Percentiles rank a stretch among this genome's conserved stretches.
Evolutionary conservation across 768 basidiomycete species (phyloP).

Genomic region (Mycena epipterygia): DNA sequence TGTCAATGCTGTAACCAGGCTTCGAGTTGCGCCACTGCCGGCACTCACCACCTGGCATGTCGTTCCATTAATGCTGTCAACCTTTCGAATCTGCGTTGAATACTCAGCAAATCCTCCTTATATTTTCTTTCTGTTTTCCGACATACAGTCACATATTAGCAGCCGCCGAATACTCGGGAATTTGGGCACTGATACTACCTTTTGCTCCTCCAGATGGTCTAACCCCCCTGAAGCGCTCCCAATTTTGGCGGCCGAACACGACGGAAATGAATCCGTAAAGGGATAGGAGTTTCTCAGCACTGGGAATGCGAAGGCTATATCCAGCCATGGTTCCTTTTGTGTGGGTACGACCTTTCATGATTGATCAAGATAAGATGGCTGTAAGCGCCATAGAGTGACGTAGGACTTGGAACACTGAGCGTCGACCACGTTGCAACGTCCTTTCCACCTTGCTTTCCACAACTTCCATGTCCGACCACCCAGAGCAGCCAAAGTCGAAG

Average conservation of each 20-base stretch:
- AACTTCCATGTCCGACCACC: conserved; percentile 18
- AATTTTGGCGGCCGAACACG: conserved; percentile 6
- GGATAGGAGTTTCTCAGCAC: conserved; percentile 15
- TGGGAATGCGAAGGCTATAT: conserved; percentile 7
- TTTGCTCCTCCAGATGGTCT: conserved; percentile 8
- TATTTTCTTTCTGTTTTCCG: conserved; percentile 14
- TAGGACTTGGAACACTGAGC: conserved; percentile 14
- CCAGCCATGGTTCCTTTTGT: no score
- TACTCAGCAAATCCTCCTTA: conserved; percentile 1
- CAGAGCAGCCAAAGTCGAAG: conserved; percentile 10
- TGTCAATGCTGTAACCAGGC: conserved; percentile 2
- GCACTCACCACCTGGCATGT: neutral
- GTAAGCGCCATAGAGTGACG: conserved; percentile 17
- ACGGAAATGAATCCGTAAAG: conserved; percentile 13
- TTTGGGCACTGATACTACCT: neutral
- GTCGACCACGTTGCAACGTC: conserved; percentile 7
- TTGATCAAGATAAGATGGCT: conserved; percentile 21
- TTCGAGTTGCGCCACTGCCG: conserved; percentile 9
- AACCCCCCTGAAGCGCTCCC: neutral
- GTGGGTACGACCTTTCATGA: neutral
- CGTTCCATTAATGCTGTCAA: no score
- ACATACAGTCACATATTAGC: conserved; percentile 8
- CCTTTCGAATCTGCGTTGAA: conserved; percentile 16
- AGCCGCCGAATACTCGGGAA: conserved; percentile 6
- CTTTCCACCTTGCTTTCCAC: conserved; percentile 22